Evolutionary conservation across 2,329 filamentous ascomycete species (phyloP).

Genomic region (Colletotrichum noveboracense): DNA sequence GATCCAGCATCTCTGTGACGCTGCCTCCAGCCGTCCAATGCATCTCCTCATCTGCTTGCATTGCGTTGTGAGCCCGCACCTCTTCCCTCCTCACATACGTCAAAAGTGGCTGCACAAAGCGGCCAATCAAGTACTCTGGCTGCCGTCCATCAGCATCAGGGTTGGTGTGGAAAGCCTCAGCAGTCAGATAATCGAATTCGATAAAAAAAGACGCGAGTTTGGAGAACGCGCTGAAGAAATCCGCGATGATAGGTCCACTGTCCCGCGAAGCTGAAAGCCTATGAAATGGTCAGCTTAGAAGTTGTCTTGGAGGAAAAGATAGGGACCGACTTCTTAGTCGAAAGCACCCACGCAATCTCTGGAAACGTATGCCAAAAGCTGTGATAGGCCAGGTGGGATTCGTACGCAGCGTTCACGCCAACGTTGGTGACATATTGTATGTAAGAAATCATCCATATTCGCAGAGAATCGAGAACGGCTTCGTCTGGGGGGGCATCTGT

Average conservation of each 20-base stretch:
- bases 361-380: constrained; percentile 60
- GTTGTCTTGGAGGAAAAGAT: no score
- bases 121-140: constrained; percentile 45
- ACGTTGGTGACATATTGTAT: constrained; percentile 43
- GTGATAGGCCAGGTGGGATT: constrained; percentile 48
- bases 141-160: constrained; percentile 33
- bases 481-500: constrained; percentile 49
- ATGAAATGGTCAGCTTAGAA: background rate
- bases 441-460: constrained; percentile 57
- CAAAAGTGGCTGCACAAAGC: constrained; percentile 52
- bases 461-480: constrained; percentile 47
- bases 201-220: constrained; percentile 58
- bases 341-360: constrained; percentile 49
- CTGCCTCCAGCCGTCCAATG: constrained; percentile 23
- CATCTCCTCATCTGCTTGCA: constrained; percentile 32
- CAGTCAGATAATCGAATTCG: constrained; percentile 48
- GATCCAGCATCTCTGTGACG: constrained; percentile 41
- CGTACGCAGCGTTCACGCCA: constrained; percentile 38
- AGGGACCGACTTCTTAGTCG: constrained; percentile 21
- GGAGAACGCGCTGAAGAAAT: constrained; percentile 48
- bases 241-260: constrained; percentile 32
- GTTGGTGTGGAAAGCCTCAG: background rate
- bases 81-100: constrained; percentile 27
- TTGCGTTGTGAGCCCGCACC: constrained; percentile 20
- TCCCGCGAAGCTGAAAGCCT: constrained; percentile 3